Conservation (phyloP, 495 filamentous ascomycete genomes). For the Podospora australis region DNA sequence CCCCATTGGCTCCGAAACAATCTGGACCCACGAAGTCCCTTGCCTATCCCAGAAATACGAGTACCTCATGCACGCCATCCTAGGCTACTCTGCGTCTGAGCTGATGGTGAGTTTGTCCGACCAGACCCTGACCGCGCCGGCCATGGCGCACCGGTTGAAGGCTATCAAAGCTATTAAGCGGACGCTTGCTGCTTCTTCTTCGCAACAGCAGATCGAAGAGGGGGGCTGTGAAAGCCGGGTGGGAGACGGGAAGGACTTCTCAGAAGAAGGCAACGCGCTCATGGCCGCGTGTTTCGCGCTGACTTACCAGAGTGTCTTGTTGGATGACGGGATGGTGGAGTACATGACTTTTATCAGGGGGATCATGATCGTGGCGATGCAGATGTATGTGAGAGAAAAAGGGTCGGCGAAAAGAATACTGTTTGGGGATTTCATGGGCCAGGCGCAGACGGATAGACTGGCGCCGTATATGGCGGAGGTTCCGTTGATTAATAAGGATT, state of each 20-base stretch:
- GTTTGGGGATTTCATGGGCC: conserved; percentile 38
- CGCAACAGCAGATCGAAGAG: too few species aligned
- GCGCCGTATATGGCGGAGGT: conserved; percentile 29
- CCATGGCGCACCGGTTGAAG: conserved; percentile 50
- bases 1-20: conserved; percentile 49
- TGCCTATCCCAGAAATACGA: conserved; percentile 39
- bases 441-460: conserved; percentile 23
- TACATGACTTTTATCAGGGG: conserved; percentile 59
- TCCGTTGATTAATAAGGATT: conserved; percentile 27
- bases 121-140: conserved; percentile 26
- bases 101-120: conserved; percentile 29
- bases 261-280: conserved; percentile 42
- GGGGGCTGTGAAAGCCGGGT: conserved; percentile 25
- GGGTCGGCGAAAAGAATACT: conserved; percentile 34
- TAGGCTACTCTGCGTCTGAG: conserved; percentile 52
- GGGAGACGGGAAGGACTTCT: conserved; percentile 1
- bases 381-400: conserved; percentile 33
- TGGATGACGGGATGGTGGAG: conserved; percentile 54
- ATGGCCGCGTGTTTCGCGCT: conserved; percentile 56
- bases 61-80: conserved; percentile 54
- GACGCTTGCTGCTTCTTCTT: too few species aligned
- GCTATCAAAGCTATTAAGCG: conserved; percentile 50
- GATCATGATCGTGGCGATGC: conserved; percentile 46
- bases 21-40: conserved; percentile 55
- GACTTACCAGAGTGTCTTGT: conserved; percentile 52